These are phyloP conservation scores for Pseudoscleropodium purum DNA, from an alignment of 225 moss, liverwort and hornwort species.

Conservation along the genomic window DNA sequence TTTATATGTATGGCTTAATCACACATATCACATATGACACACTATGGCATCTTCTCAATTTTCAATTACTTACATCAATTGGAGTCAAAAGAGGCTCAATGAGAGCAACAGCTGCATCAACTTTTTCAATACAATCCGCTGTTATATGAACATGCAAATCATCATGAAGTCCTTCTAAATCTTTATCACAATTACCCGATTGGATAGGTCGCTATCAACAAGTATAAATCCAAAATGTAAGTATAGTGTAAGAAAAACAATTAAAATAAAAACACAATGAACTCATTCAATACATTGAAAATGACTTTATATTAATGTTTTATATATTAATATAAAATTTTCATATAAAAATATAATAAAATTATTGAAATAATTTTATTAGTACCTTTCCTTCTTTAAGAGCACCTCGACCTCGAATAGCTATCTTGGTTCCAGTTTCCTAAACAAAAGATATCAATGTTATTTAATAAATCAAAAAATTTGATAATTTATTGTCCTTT, in stretches of 20 bases:
- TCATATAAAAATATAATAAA: too few species aligned
- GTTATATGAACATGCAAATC: slow-evolving; percentile 91
- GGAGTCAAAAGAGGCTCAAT: slow-evolving; percentile 82
- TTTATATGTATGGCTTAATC: background rate
- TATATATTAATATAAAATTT: background rate
- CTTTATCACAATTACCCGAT: slow-evolving; percentile 56
- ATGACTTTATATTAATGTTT: too few species aligned
- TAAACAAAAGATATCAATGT: background rate
- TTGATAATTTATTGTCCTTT: background rate
- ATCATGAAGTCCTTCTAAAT: slow-evolving; percentile 61
- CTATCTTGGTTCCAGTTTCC: slow-evolving; percentile 90
- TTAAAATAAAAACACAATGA: background rate
- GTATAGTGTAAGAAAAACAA: background rate
- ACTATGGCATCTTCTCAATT: too few species aligned
- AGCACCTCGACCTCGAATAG: slow-evolving; percentile 81
- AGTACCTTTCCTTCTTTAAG: slow-evolving; percentile 87
- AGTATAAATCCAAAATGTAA: background rate
- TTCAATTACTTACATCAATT: slow-evolving; percentile 45
- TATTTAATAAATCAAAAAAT: background rate
- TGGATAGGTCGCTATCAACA: slow-evolving; percentile 32
- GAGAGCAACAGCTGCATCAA: slow-evolving; percentile 82
- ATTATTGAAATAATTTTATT: too few species aligned
- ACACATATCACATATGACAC: too few species aligned
- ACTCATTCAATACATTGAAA: background rate
- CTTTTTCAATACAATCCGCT: slow-evolving; percentile 69